These are phyloP conservation scores for Boletus rex-veris DNA, from an alignment of 768 basidiomycete species.

Conservation along the genomic window DNA sequence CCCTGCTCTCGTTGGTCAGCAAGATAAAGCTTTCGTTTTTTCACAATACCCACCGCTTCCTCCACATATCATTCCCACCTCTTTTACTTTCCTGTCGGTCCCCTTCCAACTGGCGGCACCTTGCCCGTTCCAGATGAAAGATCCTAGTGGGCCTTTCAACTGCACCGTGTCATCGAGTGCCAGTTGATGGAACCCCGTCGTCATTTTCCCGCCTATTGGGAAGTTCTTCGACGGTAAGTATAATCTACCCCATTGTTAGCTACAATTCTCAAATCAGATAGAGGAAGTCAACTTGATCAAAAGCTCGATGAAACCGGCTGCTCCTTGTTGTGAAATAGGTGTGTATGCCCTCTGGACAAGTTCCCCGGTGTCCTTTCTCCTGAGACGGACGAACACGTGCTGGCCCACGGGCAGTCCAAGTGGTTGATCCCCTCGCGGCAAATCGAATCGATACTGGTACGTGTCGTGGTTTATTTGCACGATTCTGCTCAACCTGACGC, in stretches of 20 bases:
- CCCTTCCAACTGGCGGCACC: conserved; percentile 39
- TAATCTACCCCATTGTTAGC: conserved; percentile 31
- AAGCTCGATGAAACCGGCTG: conserved; percentile 47
- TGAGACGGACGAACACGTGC: conserved; percentile 53
- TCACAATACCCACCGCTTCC: conserved; percentile 43
- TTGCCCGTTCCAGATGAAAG: conserved; percentile 49
- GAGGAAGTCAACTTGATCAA: conserved; percentile 44
- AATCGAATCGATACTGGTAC: conserved; percentile 47
- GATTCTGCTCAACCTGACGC: conserved; percentile 37
- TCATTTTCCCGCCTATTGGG: conserved; percentile 51
- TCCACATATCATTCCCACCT: conserved; percentile 54
- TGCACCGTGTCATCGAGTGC: conserved; percentile 48
- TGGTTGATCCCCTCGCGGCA: conserved; percentile 37
- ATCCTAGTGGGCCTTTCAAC: conserved; percentile 58
- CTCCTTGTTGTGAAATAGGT: conserved; percentile 45
- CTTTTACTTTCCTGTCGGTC: conserved; percentile 29
- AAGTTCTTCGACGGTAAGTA: conserved; percentile 39
- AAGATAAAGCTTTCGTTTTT: background rate
- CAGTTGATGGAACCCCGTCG: conserved; percentile 45
- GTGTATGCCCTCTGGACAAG: conserved; percentile 59
- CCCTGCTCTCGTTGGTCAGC: conserved; percentile 21
- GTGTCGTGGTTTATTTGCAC: conserved; percentile 46
- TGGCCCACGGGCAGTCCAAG: conserved; percentile 59
- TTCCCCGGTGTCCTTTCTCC: conserved; percentile 38
- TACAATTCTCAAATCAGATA: background rate